Evolutionary conservation across 78 protist genomes (phyloP), one percentile per base, ranked within the genome.

Genomic region (Chrysochromulina parva): DNA sequence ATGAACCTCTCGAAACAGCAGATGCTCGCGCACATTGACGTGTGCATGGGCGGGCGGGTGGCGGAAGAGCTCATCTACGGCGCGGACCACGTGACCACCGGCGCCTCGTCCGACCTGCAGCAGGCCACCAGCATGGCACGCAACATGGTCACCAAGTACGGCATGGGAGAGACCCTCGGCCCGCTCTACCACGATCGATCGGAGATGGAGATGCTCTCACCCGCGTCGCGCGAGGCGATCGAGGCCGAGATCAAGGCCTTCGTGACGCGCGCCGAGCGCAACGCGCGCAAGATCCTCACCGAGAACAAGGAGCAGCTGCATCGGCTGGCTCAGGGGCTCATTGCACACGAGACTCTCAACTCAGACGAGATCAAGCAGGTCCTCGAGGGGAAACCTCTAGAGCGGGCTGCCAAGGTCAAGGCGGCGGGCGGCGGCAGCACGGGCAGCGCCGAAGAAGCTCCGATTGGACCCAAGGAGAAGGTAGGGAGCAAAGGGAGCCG

Each of bases 61-160:
- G 92, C 93, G 52, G 94, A 93, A 86, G 94, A 92, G 91, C 4
- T 92, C 38, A 62, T 92, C 60, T 92, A 59, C 13, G 94, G 94
- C 50, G 57, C 26, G 53, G 88, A 65, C 14, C 74, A 94, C 55
- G 88, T 97, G 50, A 94, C 99, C 22, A 97, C 99, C 6, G 99
- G 99, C 74, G 99, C 99, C 16, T 62, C n/a, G 60, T 97, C 97
- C 85, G 99, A 98, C 78, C 80, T 98, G 20, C 17, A 48, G 85
- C 69, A 54, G 48, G 92, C 92, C 14, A 97, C 98, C 28, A 76
- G 76, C 81, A 91, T 96, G 91, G 98, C 99, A 47, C 73, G 88
- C 67, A 50, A 19, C 62, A 93, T 93, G 94, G 88, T 93, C 55
- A 80, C 82, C 22, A 20, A 54, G 66, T 81, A 78, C 73, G 94